A percentile compares a stretch with the other conserved stretches of the same genome.
These are phyloP conservation scores for Pyricularia grisea DNA, from an alignment of 2,329 filamentous ascomycete species.

Conservation along the genomic window DNA sequence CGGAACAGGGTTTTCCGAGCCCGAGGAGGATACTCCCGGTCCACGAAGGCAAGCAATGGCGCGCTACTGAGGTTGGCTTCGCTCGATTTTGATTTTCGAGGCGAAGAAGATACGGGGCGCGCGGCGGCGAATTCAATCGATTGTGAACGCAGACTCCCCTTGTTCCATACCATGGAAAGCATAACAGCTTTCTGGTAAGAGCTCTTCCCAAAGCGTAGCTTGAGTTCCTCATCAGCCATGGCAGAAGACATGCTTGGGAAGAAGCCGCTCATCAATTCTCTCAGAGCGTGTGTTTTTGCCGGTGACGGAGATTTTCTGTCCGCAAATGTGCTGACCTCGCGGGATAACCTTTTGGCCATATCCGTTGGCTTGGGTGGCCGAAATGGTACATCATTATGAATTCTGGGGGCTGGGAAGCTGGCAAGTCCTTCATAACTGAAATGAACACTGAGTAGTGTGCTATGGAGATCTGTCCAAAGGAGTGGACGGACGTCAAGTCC, in stretches of 20 bases:
- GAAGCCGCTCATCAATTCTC: conserved; percentile 32
- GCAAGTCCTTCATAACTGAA: not conserved
- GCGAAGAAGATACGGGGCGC: conserved; percentile 21
- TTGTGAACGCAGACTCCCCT: conserved; percentile 14
- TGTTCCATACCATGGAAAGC: conserved; percentile 39
- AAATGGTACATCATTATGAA: conserved; percentile 5
- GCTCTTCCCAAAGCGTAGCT: conserved; percentile 38
- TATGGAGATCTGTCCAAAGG: conserved; percentile 45
- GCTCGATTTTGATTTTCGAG: not conserved
- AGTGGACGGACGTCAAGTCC: conserved; percentile 43
- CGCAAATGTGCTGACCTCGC: conserved; percentile 27
- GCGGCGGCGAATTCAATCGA: conserved; percentile 27
- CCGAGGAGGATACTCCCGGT: conserved; percentile 33
- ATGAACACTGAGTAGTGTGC: conserved; percentile 9
- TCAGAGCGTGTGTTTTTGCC: conserved; percentile 30
- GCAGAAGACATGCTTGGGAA: conserved; percentile 25
- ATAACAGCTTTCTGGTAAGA: conserved; percentile 35
- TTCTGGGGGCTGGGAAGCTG: not conserved
- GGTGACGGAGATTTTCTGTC: conserved; percentile 24
- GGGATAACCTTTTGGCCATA: conserved; percentile 31
- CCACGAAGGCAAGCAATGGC: conserved; percentile 37
- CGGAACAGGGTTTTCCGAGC: conserved; percentile 38
- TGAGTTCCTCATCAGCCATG: conserved; percentile 29
- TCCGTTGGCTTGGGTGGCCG: conserved; percentile 23
- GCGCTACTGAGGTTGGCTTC: conserved; percentile 12